A percentile compares a stretch with the other conserved stretches of the same genome.
These are phyloP conservation scores for Fusarium sublunatum DNA, from an alignment of 2,329 filamentous ascomycete genomes.

Conservation along the genomic window DNA sequence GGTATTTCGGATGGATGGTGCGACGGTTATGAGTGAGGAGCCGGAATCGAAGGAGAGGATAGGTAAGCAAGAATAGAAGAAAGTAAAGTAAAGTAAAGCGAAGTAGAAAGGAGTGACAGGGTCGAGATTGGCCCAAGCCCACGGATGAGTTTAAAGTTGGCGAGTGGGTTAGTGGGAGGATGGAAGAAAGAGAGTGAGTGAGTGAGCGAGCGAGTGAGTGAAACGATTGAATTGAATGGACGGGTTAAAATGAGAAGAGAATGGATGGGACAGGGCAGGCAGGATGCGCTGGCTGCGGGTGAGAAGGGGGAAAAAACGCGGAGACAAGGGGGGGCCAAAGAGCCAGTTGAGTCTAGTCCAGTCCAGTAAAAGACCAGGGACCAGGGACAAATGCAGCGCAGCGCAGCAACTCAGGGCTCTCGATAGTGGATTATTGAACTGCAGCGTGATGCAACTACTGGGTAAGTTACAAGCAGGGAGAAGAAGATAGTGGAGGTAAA, in stretches of 20 bases:
- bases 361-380: conserved; percentile 19
- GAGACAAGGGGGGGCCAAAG: conserved; percentile 39
- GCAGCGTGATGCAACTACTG: conserved; percentile 23
- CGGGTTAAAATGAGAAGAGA: conserved; percentile 38
- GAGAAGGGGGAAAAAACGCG: conserved; percentile 38
- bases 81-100: conserved; percentile 28
- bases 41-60: conserved; percentile 25
- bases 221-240: conserved; percentile 40
- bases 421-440: conserved; percentile 9
- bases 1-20: conserved; percentile 24
- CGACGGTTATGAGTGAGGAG: conserved; percentile 14
- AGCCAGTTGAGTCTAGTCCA: conserved; percentile 28
- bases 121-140: conserved; percentile 37
- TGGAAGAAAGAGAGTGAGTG: conserved; percentile 29
- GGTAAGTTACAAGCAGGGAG: not conserved
- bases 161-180: conserved; percentile 34
- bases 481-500: not conserved
- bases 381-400: conserved; percentile 8
- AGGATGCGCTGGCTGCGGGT: conserved; percentile 37
- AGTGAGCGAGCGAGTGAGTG: conserved; percentile 17
- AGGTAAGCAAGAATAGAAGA: conserved; percentile 31
- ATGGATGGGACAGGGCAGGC: conserved; percentile 21
- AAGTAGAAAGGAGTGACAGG: conserved; percentile 43
- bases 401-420: conserved; percentile 10
- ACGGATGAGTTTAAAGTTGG: conserved; percentile 28